Evolutionary conservation across 495 filamentous ascomycete genomes (phyloP).

Genomic region (Lasiosphaeriaceae sp.): DNA sequence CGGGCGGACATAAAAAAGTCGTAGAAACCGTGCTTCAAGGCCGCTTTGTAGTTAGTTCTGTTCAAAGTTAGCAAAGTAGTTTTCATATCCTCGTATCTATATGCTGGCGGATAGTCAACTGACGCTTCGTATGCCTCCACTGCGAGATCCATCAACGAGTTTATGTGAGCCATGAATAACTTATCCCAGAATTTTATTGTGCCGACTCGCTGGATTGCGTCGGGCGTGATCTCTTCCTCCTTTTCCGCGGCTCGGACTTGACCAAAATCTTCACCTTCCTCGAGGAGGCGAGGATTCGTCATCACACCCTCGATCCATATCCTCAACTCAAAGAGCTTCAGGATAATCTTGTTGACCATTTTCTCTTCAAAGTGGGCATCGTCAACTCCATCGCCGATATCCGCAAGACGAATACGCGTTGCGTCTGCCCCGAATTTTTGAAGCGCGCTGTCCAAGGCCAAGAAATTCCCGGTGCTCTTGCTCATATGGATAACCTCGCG

Average conservation of each 20-base stretch:
- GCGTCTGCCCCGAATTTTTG: slow-evolving; percentile 69
- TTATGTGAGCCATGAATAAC: slow-evolving; percentile 85
- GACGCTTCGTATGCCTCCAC: slow-evolving; percentile 58
- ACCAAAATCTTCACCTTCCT: slow-evolving; percentile 59
- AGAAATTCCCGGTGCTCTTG: slow-evolving; percentile 87
- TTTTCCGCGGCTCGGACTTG: slow-evolving; percentile 5
- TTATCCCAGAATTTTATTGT: slow-evolving; percentile 68
- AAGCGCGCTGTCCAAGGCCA: slow-evolving; percentile 74
- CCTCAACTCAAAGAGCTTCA: slow-evolving; percentile 74
- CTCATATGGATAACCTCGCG: slow-evolving; percentile 85
- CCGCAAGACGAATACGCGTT: slow-evolving; percentile 67
- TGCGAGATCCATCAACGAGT: slow-evolving; percentile 66
- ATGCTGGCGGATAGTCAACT: neutral
- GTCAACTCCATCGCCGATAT: slow-evolving; percentile 84
- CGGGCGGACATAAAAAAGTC: slow-evolving; percentile 77
- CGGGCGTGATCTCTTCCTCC: neutral
- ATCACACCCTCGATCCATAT: slow-evolving; percentile 82
- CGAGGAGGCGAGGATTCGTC: slow-evolving; percentile 51
- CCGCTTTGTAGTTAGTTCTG: slow-evolving; percentile 72
- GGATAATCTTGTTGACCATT: slow-evolving; percentile 77
- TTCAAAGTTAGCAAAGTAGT: slow-evolving; percentile 7
- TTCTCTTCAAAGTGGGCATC: slow-evolving; percentile 94
- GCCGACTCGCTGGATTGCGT: slow-evolving; percentile 7
- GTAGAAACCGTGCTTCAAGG: slow-evolving; percentile 80
- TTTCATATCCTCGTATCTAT: neutral